Evolutionary conservation across 2,329 filamentous ascomycete genomes (phyloP).

Genomic region (Aspergillus nomiae): DNA sequence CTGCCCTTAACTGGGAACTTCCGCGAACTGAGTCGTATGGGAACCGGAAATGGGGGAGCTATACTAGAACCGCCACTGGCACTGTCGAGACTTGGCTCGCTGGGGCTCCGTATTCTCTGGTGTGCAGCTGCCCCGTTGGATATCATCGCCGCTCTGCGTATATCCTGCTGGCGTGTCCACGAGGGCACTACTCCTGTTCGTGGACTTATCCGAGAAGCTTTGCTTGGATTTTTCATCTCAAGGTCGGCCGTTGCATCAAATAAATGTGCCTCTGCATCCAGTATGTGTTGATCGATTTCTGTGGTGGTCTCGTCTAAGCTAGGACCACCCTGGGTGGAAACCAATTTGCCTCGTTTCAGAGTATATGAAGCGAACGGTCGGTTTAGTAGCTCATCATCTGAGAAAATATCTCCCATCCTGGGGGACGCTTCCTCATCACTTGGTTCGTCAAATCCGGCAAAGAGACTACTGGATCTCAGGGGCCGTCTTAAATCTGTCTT

Average conservation of each 20-base stretch:
- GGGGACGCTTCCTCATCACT: conserved; percentile 52
- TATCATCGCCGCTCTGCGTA: conserved; percentile 78
- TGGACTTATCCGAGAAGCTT: conserved; percentile 19
- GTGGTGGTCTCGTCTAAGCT: conserved; percentile 36
- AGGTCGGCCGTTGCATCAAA: conserved; percentile 19
- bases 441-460: conserved; percentile 76
- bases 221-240: conserved; percentile 14
- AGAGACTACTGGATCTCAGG: conserved; percentile 79
- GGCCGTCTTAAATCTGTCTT: conserved; percentile 67
- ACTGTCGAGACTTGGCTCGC: conserved; percentile 46
- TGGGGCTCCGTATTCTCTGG: conserved; percentile 59
- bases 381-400: conserved; percentile 48
- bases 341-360: conserved; percentile 45
- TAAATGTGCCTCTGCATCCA: conserved; percentile 30
- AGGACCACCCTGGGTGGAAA: conserved; percentile 35
- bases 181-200: conserved; percentile 44
- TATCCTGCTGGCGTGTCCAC: conserved; percentile 57
- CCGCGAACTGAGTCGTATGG: conserved; percentile 82
- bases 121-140: conserved; percentile 76
- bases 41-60: conserved; percentile 85
- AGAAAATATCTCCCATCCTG: conserved; percentile 38
- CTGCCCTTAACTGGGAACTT: conserved; percentile 68
- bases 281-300: conserved; percentile 42
- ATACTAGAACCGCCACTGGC: conserved; percentile 37
- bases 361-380: conserved; percentile 48